Evolutionary conservation across 148 eudicot genomes (phyloP).

Genomic region (Diospyros lotus): DNA sequence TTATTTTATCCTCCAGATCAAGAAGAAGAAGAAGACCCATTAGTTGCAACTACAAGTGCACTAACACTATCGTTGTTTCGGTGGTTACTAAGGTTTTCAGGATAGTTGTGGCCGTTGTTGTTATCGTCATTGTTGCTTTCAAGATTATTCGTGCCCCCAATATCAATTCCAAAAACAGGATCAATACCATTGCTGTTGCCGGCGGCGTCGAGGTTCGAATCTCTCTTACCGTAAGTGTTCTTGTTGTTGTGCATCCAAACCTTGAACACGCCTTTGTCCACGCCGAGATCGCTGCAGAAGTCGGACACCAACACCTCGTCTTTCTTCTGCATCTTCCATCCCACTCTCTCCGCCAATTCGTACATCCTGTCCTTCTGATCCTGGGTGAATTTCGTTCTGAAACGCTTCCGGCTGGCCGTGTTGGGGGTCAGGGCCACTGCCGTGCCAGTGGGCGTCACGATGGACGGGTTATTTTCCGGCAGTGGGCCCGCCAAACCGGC

Average conservation of each 20-base stretch:
- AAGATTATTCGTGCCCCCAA: neutral
- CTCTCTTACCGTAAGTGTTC: constrained; percentile 33
- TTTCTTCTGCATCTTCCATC: constrained; percentile 59
- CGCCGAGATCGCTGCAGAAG: constrained; percentile 41
- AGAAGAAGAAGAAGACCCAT: constrained; percentile 18
- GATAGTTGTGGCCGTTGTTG: neutral
- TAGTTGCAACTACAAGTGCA: neutral
- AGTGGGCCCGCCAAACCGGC: constrained; percentile 12
- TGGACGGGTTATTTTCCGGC: neutral
- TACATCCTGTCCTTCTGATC: constrained; percentile 46
- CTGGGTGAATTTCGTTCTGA: constrained; percentile 43
- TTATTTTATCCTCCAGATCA: neutral
- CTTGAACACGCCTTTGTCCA: constrained; percentile 48
- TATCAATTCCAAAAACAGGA: neutral
- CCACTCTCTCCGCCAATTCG: constrained; percentile 44
- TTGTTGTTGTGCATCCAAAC: constrained; percentile 71
- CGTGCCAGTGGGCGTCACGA: neutral
- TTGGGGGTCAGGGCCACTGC: neutral
- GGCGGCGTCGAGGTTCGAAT: neutral
- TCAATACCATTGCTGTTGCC: neutral
- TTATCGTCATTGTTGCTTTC: neutral
- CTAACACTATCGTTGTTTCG: neutral
- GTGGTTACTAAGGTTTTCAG: neutral
- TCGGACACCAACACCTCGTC: constrained; percentile 30
- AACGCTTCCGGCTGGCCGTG: constrained; percentile 34